Percentiles rank a stretch among this genome's conserved stretches.
These are phyloP conservation scores for Penicillium samsonianum DNA, from an alignment of 495 filamentous ascomycete genomes.

Conservation along the genomic window DNA sequence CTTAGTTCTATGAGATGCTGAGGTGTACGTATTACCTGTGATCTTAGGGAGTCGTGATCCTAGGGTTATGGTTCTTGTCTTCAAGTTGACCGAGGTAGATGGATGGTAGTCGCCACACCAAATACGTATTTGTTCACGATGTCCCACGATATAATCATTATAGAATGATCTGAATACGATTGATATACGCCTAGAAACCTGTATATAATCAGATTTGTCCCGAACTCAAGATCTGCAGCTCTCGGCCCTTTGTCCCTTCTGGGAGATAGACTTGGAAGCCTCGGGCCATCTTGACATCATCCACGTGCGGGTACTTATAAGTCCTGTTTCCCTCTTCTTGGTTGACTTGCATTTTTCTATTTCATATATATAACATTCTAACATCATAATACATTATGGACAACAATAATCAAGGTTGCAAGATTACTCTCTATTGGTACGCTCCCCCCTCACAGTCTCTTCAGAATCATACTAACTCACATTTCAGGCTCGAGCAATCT, in stretches of 20 bases:
- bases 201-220: too few species aligned
- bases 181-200: too few species aligned
- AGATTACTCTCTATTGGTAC: constrained; percentile 78
- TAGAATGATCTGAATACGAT: too few species aligned
- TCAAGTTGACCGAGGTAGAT: too few species aligned
- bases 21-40: too few species aligned
- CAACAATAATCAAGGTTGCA: constrained; percentile 50
- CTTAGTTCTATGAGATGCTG: too few species aligned
- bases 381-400: constrained; percentile 26
- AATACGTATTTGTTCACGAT: too few species aligned
- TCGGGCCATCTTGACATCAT: constrained; percentile 32
- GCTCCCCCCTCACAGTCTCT: constrained; percentile 6
- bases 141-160: too few species aligned
- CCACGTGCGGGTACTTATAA: background rate
- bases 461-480: constrained; percentile 4
- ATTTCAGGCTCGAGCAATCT: constrained; percentile 41
- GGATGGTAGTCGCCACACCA: too few species aligned
- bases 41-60: too few species aligned
- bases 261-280: constrained; percentile 13
- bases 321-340: background rate
- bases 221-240: constrained; percentile 17
- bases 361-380: background rate
- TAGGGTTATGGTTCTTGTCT: too few species aligned
- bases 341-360: background rate
- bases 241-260: constrained; percentile 21